A percentile compares a stretch with the other conserved stretches of the same genome.
phyloP scores from a whole-genome alignment of 2,329 filamentous ascomycete species.

The Pestalotiopsis sp. region DNA sequence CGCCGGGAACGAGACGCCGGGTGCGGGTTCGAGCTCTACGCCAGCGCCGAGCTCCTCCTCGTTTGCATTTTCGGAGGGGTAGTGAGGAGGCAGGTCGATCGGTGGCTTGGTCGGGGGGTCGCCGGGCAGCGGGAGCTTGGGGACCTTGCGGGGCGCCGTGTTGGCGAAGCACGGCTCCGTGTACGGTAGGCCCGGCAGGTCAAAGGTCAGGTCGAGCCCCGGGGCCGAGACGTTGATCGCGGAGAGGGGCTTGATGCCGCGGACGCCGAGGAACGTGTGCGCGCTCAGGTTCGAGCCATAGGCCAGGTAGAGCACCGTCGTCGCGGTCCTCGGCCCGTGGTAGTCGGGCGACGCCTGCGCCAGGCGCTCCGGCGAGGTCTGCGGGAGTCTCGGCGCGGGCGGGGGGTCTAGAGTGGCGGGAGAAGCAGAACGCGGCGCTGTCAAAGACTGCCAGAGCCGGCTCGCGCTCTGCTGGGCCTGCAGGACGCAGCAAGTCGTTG shows the following conservation, averaged over 20 bases:
- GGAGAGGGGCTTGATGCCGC: slow-evolving; percentile 81
- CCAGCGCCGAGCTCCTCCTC: slow-evolving; percentile 18
- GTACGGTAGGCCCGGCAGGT: slow-evolving; percentile 85
- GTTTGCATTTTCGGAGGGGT: slow-evolving; percentile 22
- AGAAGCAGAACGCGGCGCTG: background rate
- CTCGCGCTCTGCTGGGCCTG: background rate
- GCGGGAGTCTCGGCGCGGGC: slow-evolving; percentile 35
- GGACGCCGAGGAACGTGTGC: slow-evolving; percentile 75
- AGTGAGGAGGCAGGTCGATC: slow-evolving; percentile 30
- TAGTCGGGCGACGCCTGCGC: slow-evolving; percentile 32
- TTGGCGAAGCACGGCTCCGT: slow-evolving; percentile 92
- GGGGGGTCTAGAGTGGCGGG: slow-evolving; percentile 19
- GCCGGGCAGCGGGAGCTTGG: slow-evolving; percentile 36
- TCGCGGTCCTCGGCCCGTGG: slow-evolving; percentile 15
- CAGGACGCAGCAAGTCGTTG: background rate
- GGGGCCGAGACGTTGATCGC: slow-evolving; percentile 83
- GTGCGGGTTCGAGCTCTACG: slow-evolving; percentile 3
- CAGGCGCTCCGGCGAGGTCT: slow-evolving; percentile 41
- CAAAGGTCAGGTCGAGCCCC: slow-evolving; percentile 76
- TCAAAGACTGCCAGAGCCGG: slow-evolving; percentile 1
- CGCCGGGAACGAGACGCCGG: slow-evolving; percentile 12
- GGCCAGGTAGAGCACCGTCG: slow-evolving; percentile 76
- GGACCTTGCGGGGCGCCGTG: slow-evolving; percentile 62
- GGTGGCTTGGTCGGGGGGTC: slow-evolving; percentile 32
- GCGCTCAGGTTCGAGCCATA: slow-evolving; percentile 90